Percentiles rank a stretch among this genome's conserved stretches.
Evolutionary conservation across 2,329 filamentous ascomycete species (phyloP).

Genomic region (Cryphonectria parasitica): DNA sequence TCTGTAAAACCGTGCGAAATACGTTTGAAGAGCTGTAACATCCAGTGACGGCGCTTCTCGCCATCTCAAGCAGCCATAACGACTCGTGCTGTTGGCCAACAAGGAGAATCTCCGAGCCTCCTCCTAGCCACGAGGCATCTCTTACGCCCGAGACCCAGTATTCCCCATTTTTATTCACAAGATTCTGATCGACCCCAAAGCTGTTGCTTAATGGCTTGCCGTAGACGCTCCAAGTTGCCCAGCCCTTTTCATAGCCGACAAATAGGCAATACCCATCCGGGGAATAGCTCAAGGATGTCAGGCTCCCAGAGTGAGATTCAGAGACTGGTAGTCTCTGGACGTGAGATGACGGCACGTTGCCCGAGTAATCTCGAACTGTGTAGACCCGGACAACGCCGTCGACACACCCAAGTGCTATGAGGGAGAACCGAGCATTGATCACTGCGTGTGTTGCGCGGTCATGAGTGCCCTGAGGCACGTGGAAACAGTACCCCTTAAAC

Average conservation of each 20-base stretch:
- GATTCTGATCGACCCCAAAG: constrained; percentile 70
- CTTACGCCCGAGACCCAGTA: constrained; percentile 81
- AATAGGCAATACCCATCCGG: constrained; percentile 97
- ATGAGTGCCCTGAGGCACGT: constrained; percentile 64
- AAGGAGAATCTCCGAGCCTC: constrained; percentile 83
- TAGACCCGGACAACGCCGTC: constrained; percentile 88
- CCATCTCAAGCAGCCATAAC: constrained; percentile 88
- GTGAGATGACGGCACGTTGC: constrained; percentile 89
- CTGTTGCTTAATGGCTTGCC: constrained; percentile 87
- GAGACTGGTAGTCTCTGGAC: constrained; percentile 73
- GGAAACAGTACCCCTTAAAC: constrained; percentile 92
- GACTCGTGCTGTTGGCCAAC: constrained; percentile 72
- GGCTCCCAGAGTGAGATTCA: constrained; percentile 64
- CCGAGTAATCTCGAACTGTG: constrained; percentile 87
- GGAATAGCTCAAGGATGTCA: constrained; percentile 82
- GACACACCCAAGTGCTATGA: constrained; percentile 83
- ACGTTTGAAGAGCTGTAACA: constrained; percentile 93
- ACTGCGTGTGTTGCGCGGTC: constrained; percentile 73
- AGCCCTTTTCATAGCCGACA: constrained; percentile 88
- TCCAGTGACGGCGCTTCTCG: constrained; percentile 87
- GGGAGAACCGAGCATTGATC: constrained; percentile 92
- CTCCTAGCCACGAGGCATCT: constrained; percentile 83
- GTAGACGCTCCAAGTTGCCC: constrained; percentile 97
- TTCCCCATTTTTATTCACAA: constrained; percentile 72
- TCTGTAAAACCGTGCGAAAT: constrained; percentile 85